Base-by-base conservation (phyloP, 2,329 filamentous ascomycete species). In the Orbilia javanica region DNA sequence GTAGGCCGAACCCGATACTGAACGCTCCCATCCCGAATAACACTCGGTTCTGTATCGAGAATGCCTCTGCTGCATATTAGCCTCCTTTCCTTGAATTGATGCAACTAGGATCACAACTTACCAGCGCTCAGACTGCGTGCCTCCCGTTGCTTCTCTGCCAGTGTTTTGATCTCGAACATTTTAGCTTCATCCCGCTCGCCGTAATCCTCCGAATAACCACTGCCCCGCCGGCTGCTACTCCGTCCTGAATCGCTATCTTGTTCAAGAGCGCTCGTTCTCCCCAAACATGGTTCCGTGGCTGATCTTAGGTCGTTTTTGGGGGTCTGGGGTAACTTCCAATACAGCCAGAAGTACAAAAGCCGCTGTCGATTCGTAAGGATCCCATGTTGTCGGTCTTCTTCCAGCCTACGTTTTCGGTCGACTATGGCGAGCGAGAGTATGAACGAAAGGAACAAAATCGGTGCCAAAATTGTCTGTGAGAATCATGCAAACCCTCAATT, bases 1-100 rank as follows among this genome's bases (percentile, higher is more conserved):
- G 66, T 15, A 77, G 31, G 5, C 73, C 73, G 46, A 77, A 77
- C 60, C 60, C 73, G 11, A 77, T 63, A 15, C 73, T 77, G 44
- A 71, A 77, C 15, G 70, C 73, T 8, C 27, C 60, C 73, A 77
- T 77, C 60, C 73, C 73, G n/a, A 77, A n/a, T 52, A 77, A 22
- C 73, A 77, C 73, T 27, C 73, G 57, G 60, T 77, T 77, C 67
- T 77, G 73, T 66, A 77, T 77, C 66, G 73, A 66, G 25, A 77
- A 77, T 44, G 73, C 73, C 60, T 77, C 73, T 77, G 29, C 22
- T 11, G 25, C 15, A 22, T 6, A 44, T 20, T 44, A 60, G 25
- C 34, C 34, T 25, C 10, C 20, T 18, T 29, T 20, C 34, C 18
- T n/a, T 27, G n/a, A n/a, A 44, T 44, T 20, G 50, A 39, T 13